These are phyloP conservation scores for Zopfia rhizophila DNA, from an alignment of 2,329 filamentous ascomycete genomes.

Conservation along the genomic window DNA sequence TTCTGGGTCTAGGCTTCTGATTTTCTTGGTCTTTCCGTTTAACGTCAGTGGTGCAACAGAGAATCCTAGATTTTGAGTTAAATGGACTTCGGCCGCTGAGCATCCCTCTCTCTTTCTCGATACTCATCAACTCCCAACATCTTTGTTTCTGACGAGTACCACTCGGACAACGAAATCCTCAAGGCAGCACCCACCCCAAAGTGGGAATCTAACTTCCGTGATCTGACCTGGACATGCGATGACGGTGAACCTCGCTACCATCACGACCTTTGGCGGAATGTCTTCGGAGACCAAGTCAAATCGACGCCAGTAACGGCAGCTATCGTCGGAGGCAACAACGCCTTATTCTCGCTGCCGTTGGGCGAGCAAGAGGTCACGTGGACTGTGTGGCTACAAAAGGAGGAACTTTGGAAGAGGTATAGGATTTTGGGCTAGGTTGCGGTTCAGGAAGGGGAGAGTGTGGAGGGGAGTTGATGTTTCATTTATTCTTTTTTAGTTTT, in stretches of 20 bases:
- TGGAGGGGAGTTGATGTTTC: slow-evolving; percentile 45
- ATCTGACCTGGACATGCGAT: slow-evolving; percentile 64
- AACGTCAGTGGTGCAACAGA: too few relatives aligned
- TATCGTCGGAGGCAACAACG: slow-evolving; percentile 52
- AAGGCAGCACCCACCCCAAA: slow-evolving; percentile 57
- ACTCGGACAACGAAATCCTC: slow-evolving; percentile 70
- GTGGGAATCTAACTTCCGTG: slow-evolving; percentile 72
- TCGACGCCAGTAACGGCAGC: slow-evolving; percentile 58
- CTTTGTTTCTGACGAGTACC: slow-evolving; percentile 21
- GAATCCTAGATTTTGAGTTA: too few relatives aligned
- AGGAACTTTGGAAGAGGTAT: slow-evolving; percentile 72
- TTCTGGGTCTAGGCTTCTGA: too few relatives aligned
- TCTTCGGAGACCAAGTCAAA: slow-evolving; percentile 70
- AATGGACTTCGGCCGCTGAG: too few relatives aligned
- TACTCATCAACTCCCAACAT: too few relatives aligned
- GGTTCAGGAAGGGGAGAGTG: slow-evolving; percentile 63
- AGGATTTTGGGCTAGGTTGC: slow-evolving; percentile 75
- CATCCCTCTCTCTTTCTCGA: too few relatives aligned
- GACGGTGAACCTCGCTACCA: slow-evolving; percentile 74
- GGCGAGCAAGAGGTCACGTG: slow-evolving; percentile 67
- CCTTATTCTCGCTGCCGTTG: slow-evolving; percentile 71
- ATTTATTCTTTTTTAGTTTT: not conserved
- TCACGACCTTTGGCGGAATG: slow-evolving; percentile 70
- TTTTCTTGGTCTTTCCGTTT: too few relatives aligned
- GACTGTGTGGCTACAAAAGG: slow-evolving; percentile 66